Evolutionary conservation across 2,329 filamentous ascomycete genomes (phyloP).

Genomic region (Lasiodiplodia gonubiensis): DNA sequence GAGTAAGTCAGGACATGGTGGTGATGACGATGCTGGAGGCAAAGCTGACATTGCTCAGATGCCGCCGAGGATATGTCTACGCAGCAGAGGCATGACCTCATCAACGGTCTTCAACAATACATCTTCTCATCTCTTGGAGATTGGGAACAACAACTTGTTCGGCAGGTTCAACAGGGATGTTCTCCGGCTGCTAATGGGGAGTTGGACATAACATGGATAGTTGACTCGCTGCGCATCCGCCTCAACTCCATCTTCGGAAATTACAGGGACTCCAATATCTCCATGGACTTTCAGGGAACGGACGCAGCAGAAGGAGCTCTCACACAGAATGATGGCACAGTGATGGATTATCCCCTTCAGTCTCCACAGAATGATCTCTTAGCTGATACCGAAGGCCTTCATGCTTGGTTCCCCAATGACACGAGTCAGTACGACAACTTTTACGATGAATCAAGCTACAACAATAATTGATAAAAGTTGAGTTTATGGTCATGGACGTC

Average conservation of each 20-base stretch:
- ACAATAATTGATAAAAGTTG: background rate
- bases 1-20: background rate
- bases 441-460: background rate
- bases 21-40: background rate
- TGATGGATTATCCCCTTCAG: background rate
- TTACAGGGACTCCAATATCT: background rate
- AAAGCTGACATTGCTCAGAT: background rate
- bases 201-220: background rate
- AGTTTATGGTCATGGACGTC: background rate
- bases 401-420: background rate
- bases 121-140: background rate
- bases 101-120: background rate
- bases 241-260: background rate
- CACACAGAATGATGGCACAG: background rate
- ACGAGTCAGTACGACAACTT: background rate
- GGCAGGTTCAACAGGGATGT: background rate
- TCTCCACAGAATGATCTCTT: background rate
- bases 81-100: background rate
- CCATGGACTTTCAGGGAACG: fast-evolving
- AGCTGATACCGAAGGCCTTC: background rate
- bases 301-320: background rate
- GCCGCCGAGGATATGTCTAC: background rate
- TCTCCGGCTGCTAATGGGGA: background rate
- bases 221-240: background rate
- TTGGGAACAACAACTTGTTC: background rate